Percentiles rank a stretch among this genome's conserved stretches.
phyloP scores from a whole-genome alignment of 2,329 filamentous ascomycete genomes.

The Didymosphaeria variabile region DNA sequence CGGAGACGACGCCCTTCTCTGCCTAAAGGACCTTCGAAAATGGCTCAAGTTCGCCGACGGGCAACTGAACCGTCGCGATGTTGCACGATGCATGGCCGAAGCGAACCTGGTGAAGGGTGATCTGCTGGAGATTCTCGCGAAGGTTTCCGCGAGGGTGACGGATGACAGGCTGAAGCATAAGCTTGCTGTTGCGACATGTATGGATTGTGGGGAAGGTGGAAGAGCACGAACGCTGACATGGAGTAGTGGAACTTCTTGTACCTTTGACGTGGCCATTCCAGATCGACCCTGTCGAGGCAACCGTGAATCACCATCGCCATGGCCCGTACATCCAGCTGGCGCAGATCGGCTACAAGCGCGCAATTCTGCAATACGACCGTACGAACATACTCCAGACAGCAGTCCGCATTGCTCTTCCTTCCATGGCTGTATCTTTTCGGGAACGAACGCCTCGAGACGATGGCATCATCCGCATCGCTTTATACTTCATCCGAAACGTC shows the following conservation, averaged over 20 bases:
- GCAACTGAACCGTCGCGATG: constrained; percentile 91
- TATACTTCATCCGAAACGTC: constrained; percentile 91
- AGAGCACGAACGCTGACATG: constrained; percentile 26
- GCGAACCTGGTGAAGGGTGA: constrained; percentile 92
- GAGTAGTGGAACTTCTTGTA: constrained; percentile 80
- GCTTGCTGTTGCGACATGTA: constrained; percentile 80
- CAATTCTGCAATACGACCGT: constrained; percentile 83
- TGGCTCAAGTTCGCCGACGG: constrained; percentile 97
- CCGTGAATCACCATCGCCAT: constrained; percentile 91
- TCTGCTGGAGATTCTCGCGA: constrained; percentile 84
- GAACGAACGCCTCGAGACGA: constrained; percentile 84
- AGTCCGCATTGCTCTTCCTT: constrained; percentile 81
- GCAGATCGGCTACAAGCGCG: constrained; percentile 88
- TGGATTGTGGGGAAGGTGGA: constrained; percentile 20
- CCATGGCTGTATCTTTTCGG: constrained; percentile 79
- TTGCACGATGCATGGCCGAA: constrained; percentile 90
- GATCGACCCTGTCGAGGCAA: constrained; percentile 80
- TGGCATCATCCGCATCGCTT: constrained; percentile 87
- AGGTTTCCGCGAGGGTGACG: constrained; percentile 74
- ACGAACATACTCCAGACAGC: constrained; percentile 80
- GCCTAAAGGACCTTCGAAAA: constrained; percentile 90
- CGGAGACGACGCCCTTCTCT: constrained; percentile 91
- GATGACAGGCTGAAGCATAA: constrained; percentile 80
- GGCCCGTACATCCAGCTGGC: constrained; percentile 87
- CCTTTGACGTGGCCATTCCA: constrained; percentile 95